Evolutionary conservation across 148 eudicot genomes (phyloP).

Genomic region (Cornus controversa): DNA sequence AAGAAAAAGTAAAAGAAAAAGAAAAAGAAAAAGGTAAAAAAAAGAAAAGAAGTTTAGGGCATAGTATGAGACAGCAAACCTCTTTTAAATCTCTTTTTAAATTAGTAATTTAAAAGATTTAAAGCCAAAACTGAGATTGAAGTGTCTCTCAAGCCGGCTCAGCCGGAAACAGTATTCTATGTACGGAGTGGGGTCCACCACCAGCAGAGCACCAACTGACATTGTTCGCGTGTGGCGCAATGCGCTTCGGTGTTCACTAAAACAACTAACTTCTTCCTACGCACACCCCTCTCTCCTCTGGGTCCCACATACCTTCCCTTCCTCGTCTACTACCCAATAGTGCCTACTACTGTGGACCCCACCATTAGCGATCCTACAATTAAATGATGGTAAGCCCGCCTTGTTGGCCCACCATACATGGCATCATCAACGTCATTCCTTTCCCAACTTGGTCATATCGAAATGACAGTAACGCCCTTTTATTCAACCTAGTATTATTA

Average conservation of each 20-base stretch:
- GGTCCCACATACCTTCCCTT: not conserved
- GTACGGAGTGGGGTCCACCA: too few species aligned
- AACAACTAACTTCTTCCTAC: not conserved
- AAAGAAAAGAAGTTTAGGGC: not conserved
- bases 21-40: too few species aligned
- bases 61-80: not conserved
- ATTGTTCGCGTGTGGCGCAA: not conserved
- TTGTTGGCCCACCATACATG: too few species aligned
- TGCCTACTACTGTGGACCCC: not conserved
- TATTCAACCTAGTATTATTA: too few species aligned
- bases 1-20: too few species aligned
- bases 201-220: too few species aligned
- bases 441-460: not conserved
- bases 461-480: not conserved
- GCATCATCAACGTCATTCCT: not conserved
- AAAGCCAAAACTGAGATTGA: not conserved
- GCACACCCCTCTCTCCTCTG: not conserved
- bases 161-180: not conserved
- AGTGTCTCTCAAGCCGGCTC: not conserved
- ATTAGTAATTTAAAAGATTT: not conserved
- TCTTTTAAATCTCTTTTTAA: not conserved
- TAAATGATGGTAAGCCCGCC: not conserved
- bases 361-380: not conserved
- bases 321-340: not conserved
- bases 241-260: not conserved